These are phyloP conservation scores for Plasmodium vivax DNA, from an alignment of 169 alveolate genomes.

Conservation along the genomic window DNA sequence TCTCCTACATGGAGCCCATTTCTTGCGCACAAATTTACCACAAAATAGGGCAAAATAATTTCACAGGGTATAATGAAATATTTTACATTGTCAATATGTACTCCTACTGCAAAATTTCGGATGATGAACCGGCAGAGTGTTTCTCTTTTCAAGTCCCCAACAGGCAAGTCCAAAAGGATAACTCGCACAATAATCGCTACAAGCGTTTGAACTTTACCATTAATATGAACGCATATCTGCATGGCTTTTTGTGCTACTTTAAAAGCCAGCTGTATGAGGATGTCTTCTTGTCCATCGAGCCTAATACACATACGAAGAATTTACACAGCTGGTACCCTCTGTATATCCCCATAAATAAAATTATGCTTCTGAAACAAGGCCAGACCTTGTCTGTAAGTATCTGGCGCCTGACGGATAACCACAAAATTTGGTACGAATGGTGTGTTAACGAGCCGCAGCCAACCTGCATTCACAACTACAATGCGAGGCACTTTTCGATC, in stretches of 20 bases:
- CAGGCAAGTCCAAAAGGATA: background rate
- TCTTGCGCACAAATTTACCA: conserved; percentile 81
- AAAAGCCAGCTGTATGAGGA: conserved; percentile 77
- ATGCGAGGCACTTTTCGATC: conserved; percentile 56
- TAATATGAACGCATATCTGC: conserved; percentile 75
- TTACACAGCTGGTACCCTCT: conserved; percentile 86
- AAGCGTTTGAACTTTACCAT: conserved; percentile 73
- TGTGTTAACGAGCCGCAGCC: conserved; percentile 61
- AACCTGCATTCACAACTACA: conserved; percentile 54
- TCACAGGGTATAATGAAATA: conserved; percentile 70
- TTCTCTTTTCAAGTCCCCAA: conserved; percentile 23
- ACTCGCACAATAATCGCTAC: conserved; percentile 79
- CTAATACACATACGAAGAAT: conserved; percentile 72
- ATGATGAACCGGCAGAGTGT: conserved; percentile 76
- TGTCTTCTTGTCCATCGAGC: conserved; percentile 79
- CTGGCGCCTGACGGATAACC: conserved; percentile 82
- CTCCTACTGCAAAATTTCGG: conserved; percentile 74
- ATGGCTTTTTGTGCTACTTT: conserved; percentile 86
- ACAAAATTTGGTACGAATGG: conserved; percentile 87
- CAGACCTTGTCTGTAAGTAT: conserved; percentile 78
- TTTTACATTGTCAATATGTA: conserved; percentile 70
- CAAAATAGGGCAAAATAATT: conserved; percentile 74
- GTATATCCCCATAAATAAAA: conserved; percentile 80
- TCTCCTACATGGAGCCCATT: conserved; percentile 81
- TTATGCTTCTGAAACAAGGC: conserved; percentile 73